A percentile compares a stretch with the other conserved stretches of the same genome.
phyloP scores from a whole-genome alignment of 2,329 filamentous ascomycete genomes.

The Pseudomassariella vexata region DNA sequence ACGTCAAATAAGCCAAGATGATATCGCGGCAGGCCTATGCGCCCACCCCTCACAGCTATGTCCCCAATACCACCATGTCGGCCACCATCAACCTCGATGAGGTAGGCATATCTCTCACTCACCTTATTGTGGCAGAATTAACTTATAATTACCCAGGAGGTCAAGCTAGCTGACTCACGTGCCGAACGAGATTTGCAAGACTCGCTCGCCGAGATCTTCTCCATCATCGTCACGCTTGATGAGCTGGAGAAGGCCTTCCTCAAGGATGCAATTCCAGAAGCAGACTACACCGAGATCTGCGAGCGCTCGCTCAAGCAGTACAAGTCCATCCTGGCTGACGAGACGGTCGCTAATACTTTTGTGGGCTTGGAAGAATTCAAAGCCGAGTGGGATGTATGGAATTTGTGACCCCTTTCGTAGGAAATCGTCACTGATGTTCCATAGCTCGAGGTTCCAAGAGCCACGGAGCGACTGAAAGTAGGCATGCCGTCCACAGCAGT shows the following conservation, averaged over 20 bases:
- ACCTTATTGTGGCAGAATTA: conserved; percentile 1
- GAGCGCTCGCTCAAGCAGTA: conserved; percentile 92
- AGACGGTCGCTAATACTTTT: conserved; percentile 84
- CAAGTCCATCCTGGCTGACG: conserved; percentile 86
- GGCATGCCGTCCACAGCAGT: conserved; percentile 84
- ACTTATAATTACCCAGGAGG: conserved; percentile 57
- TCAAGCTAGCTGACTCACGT: conserved; percentile 81
- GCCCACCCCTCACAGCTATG: conserved; percentile 85
- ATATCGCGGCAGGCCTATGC: conserved; percentile 69
- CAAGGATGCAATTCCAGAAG: conserved; percentile 87
- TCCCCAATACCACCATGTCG: conserved; percentile 74
- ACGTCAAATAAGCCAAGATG: no score
- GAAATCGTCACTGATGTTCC: conserved; percentile 10
- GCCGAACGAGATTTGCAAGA: conserved; percentile 91
- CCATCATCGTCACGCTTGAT: conserved; percentile 92
- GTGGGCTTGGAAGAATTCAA: conserved; percentile 88
- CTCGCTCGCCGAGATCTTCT: conserved; percentile 94
- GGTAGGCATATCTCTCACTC: conserved; percentile 41
- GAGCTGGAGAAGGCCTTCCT: conserved; percentile 95
- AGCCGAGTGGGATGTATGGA: conserved; percentile 78
- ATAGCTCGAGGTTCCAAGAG: conserved; percentile 88
- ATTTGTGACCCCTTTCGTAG: background rate
- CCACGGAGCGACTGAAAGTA: conserved; percentile 85
- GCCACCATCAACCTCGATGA: conserved; percentile 93
- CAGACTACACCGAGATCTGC: conserved; percentile 94